Conservation (phyloP, 2,329 filamentous ascomycete genomes). For the Chrysoporthe austroafricana region DNA sequence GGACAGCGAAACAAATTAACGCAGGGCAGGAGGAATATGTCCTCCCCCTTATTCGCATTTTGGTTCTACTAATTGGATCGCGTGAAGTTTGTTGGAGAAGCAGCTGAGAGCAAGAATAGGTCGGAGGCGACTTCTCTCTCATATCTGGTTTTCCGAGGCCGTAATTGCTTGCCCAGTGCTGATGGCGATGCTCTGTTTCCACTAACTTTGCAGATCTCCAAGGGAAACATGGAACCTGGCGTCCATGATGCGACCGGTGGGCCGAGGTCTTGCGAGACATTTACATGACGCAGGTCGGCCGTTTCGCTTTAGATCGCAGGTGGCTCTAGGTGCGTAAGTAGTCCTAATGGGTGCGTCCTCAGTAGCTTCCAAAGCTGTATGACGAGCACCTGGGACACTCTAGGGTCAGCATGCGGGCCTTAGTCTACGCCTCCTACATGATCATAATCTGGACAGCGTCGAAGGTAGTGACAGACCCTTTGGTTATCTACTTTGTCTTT, state of each 20-base stretch:
- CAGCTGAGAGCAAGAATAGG: not conserved
- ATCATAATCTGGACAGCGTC: no score
- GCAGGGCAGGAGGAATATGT: not conserved
- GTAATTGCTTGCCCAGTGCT: no score
- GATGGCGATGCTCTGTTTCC: not conserved
- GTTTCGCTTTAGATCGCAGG: not conserved
- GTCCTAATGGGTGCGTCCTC: not conserved
- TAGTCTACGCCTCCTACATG: no score
- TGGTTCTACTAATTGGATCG: not conserved
- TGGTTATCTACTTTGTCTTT: no score
- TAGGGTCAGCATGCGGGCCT: no score
- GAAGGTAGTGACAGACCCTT: no score
- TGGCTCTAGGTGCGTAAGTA: not conserved
- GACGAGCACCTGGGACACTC: no score
- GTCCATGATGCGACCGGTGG: not conserved
- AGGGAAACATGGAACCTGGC: not conserved
- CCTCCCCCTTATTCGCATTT: not conserved
- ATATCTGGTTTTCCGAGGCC: not conserved
- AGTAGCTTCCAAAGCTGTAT: not conserved
- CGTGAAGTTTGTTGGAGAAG: not conserved
- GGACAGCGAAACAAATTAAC: not conserved
- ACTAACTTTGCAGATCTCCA: not conserved
- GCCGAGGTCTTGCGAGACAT: not conserved
- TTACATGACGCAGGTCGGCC: not conserved
- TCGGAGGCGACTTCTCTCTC: conserved; percentile 3